Evolutionary conservation across 2,329 filamentous ascomycete genomes (phyloP), one percentile per base, ranked within the genome.

Genomic region (Arthrocladium fulminans): DNA sequence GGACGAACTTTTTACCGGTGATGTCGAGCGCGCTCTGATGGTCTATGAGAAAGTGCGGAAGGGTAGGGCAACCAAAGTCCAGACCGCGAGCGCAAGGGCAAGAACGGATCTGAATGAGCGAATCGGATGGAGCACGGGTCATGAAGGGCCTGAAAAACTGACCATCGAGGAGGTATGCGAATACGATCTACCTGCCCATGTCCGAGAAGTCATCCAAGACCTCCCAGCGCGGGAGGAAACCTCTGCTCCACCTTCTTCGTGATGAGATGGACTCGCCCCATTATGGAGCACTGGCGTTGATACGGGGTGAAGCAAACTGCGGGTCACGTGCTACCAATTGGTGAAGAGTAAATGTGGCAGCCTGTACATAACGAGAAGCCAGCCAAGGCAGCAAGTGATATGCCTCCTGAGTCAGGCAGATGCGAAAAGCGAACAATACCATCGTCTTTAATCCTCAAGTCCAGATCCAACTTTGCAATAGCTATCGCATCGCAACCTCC

Each of bases 111-210:
- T 54, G 35, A 50, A 30, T 9, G 52, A 54, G 37, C 27, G 52
- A 7, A 54, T 54, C 23, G 61, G 61, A 0, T 63, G 59, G 59
- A 61, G 57, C 15, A 60, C 53, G 8, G 50, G 51, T 2, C 48
- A 49, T 1, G 59, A 64, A 43, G 51, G 54, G 7, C 58, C 56
- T 7, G 59, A 54, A 12, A 64, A 64, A 40, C 47, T 63, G 53
- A 64, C 61, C 0, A 65, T 64, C 17, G 61, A 63, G 47, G 61
- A 62, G 48, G 57, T 65, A 1, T 62, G 61, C 51, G 62, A 59
- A 5, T 64, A 64, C 53, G 56, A 63, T 29, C 61, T 63, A 17
- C 49, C 43, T 45, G 49, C 37, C 15, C 49, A 51, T 43, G 25
- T 51, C n/a, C n/a, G n/a, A n/a, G n/a, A n/a, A n/a, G n/a, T n/a